Percentiles rank a stretch among this genome's conserved stretches.
Evolutionary conservation across 371 early-diverging fungal genomes (phyloP).

Genomic region (Cokeromyces recurvatus): DNA sequence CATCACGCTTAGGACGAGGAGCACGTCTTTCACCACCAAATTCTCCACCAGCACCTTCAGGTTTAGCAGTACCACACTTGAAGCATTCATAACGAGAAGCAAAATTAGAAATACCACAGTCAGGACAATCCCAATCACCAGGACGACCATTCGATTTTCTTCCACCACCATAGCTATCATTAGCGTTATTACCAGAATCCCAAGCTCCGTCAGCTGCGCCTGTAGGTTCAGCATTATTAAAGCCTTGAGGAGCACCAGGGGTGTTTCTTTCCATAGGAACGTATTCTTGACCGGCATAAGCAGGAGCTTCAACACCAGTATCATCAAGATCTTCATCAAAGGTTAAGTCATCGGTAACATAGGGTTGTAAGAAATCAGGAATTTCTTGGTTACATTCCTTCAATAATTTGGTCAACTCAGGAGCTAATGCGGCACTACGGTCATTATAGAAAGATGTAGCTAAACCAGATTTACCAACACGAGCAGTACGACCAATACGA

Average conservation of each 20-base stretch:
- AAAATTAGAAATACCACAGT: slow-evolving; percentile 31
- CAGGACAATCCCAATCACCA: slow-evolving; percentile 35
- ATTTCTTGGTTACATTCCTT: slow-evolving; percentile 76
- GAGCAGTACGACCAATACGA: slow-evolving; percentile 77
- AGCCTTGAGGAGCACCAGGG: slow-evolving; percentile 35
- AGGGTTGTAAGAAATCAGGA: slow-evolving; percentile 63
- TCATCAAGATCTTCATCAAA: slow-evolving; percentile 49
- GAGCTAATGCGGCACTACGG: slow-evolving; percentile 39
- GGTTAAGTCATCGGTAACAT: slow-evolving; percentile 25
- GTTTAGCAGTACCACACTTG: slow-evolving; percentile 56
- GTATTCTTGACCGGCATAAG: slow-evolving; percentile 46
- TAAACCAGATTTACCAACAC: slow-evolving; percentile 69
- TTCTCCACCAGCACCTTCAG: slow-evolving; percentile 48
- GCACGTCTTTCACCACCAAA: slow-evolving; percentile 28
- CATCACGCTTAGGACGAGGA: slow-evolving; percentile 44
- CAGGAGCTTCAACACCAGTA: slow-evolving; percentile 33
- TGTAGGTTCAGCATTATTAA: slow-evolving; percentile 23
- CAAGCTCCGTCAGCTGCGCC: slow-evolving; percentile 27
- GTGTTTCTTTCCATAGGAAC: slow-evolving; percentile 30
- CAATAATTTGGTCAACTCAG: slow-evolving; percentile 75
- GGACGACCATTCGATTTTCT: slow-evolving; percentile 17
- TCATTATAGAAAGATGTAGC: slow-evolving; percentile 73
- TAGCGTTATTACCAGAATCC: slow-evolving; percentile 13
- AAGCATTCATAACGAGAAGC: slow-evolving; percentile 57
- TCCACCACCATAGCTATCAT: background rate